These are phyloP conservation scores for Trichoderma virens DNA, from an alignment of 495 filamentous ascomycete species.

Conservation along the genomic window DNA sequence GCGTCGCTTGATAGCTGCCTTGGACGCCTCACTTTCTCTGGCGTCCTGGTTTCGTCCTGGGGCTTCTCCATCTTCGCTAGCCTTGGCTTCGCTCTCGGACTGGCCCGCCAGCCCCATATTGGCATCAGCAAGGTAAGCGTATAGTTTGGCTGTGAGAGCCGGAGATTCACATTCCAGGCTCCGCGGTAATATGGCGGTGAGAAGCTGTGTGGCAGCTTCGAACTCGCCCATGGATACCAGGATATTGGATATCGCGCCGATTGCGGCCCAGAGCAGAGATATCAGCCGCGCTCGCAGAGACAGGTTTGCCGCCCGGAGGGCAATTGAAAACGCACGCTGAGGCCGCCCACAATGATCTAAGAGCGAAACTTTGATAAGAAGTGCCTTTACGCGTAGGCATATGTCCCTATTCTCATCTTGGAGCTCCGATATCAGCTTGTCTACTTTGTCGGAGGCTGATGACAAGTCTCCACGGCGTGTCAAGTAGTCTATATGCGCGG, in stretches of 20 bases:
- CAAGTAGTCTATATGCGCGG: constrained; percentile 64
- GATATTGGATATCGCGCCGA: constrained; percentile 60
- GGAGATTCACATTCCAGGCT: constrained; percentile 67
- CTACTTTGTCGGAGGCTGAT: constrained; percentile 58
- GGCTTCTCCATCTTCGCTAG: constrained; percentile 15
- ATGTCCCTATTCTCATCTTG: constrained; percentile 68
- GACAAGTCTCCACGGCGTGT: constrained; percentile 55
- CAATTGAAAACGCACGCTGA: constrained; percentile 75
- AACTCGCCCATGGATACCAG: constrained; percentile 70
- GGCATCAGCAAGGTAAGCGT: constrained; percentile 71
- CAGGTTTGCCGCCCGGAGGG: constrained; percentile 69
- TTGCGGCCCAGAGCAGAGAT: constrained; percentile 67
- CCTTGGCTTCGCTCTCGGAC: constrained; percentile 20
- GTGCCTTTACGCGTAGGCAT: constrained; percentile 62
- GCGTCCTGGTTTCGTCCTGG: not conserved
- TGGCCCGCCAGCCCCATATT: constrained; percentile 73
- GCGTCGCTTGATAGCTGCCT: constrained; percentile 16
- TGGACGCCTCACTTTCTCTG: constrained; percentile 21
- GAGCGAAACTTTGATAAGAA: constrained; percentile 68
- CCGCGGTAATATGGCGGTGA: constrained; percentile 74
- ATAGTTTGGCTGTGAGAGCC: constrained; percentile 56
- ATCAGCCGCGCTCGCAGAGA: constrained; percentile 66
- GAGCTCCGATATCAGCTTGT: constrained; percentile 55
- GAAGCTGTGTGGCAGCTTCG: constrained; percentile 54
- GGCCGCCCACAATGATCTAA: constrained; percentile 63